Percentiles rank a stretch among this genome's conserved stretches.
Evolutionary conservation across 1,139 yeast genomes (phyloP).

Genomic region (Candida tetrigidarum): DNA sequence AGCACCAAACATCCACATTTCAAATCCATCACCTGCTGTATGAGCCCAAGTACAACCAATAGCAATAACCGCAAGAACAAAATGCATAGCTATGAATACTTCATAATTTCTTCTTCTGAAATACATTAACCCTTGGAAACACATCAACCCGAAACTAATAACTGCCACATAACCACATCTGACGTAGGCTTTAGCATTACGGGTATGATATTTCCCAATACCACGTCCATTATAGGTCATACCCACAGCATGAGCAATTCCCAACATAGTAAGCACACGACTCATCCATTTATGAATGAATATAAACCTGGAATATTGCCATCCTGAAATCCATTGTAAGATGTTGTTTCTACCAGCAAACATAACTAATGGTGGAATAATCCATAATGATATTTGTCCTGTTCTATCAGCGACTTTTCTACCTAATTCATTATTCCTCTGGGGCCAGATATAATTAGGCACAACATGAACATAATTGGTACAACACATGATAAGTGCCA

Average conservation of each 20-base stretch:
- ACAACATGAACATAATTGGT: conserved; percentile 44
- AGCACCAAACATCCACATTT: conserved; percentile 52
- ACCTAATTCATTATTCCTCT: conserved; percentile 43
- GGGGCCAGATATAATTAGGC: conserved; percentile 38
- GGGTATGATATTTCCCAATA: conserved; percentile 35
- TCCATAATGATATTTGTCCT: conserved; percentile 51
- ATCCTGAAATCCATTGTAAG: conserved; percentile 65
- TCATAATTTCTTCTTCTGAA: conserved; percentile 68
- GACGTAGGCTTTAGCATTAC: conserved; percentile 44
- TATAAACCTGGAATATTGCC: conserved; percentile 64
- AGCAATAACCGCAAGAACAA: conserved; percentile 58
- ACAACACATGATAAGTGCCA: conserved; percentile 51
- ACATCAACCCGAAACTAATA: conserved; percentile 40
- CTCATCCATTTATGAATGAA: conserved; percentile 71
- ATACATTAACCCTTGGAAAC: conserved; percentile 50
- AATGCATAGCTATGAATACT: conserved; percentile 60
- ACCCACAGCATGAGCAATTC: conserved; percentile 55
- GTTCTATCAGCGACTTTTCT: conserved; percentile 64
- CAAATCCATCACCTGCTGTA: conserved; percentile 45
- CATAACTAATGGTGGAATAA: conserved; percentile 55
- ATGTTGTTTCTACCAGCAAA: conserved; percentile 74
- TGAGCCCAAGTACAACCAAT: conserved; percentile 67
- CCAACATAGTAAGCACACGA: conserved; percentile 48
- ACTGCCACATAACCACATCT: conserved; percentile 61
- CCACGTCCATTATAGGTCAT: conserved; percentile 43